Percentiles rank a stretch among this genome's conserved stretches.
Evolutionary conservation across 176 grass and related monocot species (phyloP).

Genomic region (Thinopyrum elongatum): DNA sequence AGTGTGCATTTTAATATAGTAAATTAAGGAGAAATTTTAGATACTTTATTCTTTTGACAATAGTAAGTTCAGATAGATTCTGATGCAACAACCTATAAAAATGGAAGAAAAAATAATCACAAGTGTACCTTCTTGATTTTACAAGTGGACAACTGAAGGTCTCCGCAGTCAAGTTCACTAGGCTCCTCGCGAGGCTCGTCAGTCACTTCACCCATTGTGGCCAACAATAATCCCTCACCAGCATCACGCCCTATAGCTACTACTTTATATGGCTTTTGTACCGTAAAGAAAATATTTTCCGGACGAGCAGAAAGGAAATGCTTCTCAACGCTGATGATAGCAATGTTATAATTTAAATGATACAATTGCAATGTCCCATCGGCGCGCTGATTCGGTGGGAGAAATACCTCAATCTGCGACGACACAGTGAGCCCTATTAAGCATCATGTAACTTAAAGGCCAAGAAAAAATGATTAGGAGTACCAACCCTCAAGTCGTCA

Average conservation of each 20-base stretch:
- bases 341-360: conserved; percentile 26
- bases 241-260: conserved; percentile 20
- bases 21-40: neutral
- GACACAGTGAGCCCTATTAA: neutral
- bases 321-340: neutral
- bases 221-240: neutral
- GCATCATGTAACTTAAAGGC: neutral
- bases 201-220: conserved; percentile 13
- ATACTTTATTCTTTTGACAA: too few species aligned
- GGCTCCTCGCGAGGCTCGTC: neutral
- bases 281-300: neutral
- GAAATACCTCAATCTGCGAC: conserved; percentile 30
- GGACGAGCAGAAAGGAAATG: neutral
- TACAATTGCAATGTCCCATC: conserved; percentile 20
- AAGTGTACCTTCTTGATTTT: conserved; percentile 26
- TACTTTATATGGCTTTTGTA: neutral
- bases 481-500: neutral
- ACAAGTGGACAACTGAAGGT: conserved; percentile 15
- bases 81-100: neutral
- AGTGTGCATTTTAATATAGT: neutral
- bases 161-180: conserved; percentile 13
- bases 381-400: neutral
- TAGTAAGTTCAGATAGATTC: neutral
- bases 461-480: neutral
- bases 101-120: neutral